Percentiles rank a stretch among this genome's conserved stretches.
Conservation (phyloP, 495 filamentous ascomycete genomes). For the Xylaria curta region DNA sequence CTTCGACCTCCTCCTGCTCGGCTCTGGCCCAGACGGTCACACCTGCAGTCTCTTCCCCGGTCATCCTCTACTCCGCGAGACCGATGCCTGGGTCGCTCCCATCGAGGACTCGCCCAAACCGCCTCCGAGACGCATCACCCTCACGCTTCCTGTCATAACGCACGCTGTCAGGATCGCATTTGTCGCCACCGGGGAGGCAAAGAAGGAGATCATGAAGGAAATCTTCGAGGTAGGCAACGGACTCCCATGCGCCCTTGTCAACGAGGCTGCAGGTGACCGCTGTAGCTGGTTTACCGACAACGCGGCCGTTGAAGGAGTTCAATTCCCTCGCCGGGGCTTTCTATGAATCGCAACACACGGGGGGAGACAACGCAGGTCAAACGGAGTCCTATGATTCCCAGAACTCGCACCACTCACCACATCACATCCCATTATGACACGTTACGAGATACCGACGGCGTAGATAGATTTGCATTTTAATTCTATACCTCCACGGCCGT, state of each 20-base stretch:
- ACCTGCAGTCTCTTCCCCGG: constrained; percentile 96
- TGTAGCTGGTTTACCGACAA: constrained; percentile 95
- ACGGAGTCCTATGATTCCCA: too few relatives aligned
- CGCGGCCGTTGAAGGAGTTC: constrained; percentile 80
- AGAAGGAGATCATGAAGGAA: constrained; percentile 88
- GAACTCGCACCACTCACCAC: neutral
- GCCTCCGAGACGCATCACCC: constrained; percentile 85
- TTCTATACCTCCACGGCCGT: constrained; percentile 1
- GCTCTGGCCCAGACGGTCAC: constrained; percentile 94
- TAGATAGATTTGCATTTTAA: constrained; percentile 25
- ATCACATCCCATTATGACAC: constrained; percentile 16
- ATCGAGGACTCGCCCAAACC: constrained; percentile 95
- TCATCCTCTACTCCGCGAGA: constrained; percentile 85
- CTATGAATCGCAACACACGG: constrained; percentile 31
- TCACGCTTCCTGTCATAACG: constrained; percentile 87
- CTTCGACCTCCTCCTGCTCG: constrained; percentile 91
- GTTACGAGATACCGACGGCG: constrained; percentile 23
- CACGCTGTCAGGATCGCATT: constrained; percentile 87
- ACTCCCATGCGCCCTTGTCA: constrained; percentile 86
- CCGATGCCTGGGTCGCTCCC: constrained; percentile 88
- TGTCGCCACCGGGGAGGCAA: constrained; percentile 84
- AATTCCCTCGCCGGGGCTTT: constrained; percentile 71
- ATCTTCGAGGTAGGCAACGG: constrained; percentile 84
- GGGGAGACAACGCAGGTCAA: neutral
- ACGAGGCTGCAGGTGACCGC: constrained; percentile 78